phyloP scores from a whole-genome alignment of 768 basidiomycete genomes.

The Lactarius hengduanensis region DNA sequence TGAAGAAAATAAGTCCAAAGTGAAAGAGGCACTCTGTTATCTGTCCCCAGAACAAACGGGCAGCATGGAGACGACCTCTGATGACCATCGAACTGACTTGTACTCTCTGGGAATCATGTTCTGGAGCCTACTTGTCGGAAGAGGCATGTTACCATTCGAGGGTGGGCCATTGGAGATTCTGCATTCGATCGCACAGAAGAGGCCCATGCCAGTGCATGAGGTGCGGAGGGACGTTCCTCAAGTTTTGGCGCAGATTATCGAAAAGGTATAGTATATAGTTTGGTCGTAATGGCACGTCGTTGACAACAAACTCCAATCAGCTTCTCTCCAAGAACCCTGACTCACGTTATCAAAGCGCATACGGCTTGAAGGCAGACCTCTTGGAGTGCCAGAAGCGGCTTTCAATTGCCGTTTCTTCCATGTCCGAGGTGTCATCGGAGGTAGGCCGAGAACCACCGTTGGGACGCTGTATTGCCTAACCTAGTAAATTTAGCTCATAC shows the following conservation, averaged over 20 bases:
- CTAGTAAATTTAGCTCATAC: slow-evolving; percentile 51
- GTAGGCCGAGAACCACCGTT: slow-evolving; percentile 34
- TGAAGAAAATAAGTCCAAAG: slow-evolving; percentile 62
- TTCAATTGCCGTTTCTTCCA: slow-evolving; percentile 55
- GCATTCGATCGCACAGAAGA: slow-evolving; percentile 68
- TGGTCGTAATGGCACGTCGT: not conserved
- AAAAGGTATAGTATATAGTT: slow-evolving; percentile 46
- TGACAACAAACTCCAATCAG: slow-evolving; percentile 36
- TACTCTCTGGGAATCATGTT: slow-evolving; percentile 73
- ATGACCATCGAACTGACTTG: slow-evolving; percentile 72
- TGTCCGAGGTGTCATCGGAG: slow-evolving; percentile 57
- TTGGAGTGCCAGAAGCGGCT: slow-evolving; percentile 66
- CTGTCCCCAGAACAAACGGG: slow-evolving; percentile 77
- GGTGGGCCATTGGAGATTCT: slow-evolving; percentile 55
- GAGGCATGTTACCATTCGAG: slow-evolving; percentile 44
- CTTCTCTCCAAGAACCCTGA: slow-evolving; percentile 69
- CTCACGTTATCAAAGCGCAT: slow-evolving; percentile 66
- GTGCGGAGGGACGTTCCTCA: slow-evolving; percentile 70
- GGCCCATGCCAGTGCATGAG: slow-evolving; percentile 74
- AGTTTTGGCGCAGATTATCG: slow-evolving; percentile 67
- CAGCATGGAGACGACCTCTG: slow-evolving; percentile 65
- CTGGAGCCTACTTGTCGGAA: slow-evolving; percentile 72
- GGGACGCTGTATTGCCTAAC: slow-evolving; percentile 16
- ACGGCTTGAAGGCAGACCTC: slow-evolving; percentile 65
- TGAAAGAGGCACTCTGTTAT: slow-evolving; percentile 74